These are phyloP conservation scores for Kodamaea sagamina DNA, from an alignment of 805 yeast species.

Conservation along the genomic window DNA sequence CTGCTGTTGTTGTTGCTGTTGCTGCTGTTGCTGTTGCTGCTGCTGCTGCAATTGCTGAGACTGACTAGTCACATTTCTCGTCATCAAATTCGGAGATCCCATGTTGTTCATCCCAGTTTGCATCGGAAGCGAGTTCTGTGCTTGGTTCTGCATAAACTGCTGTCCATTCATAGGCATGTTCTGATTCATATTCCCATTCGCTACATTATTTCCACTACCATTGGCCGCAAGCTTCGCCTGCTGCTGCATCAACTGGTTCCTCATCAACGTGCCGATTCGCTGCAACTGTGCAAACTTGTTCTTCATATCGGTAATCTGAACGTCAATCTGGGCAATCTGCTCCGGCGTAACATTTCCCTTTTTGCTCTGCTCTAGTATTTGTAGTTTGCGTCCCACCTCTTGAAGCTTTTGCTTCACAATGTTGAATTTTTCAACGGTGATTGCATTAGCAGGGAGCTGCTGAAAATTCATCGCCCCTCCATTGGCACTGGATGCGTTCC, in stretches of 20 bases:
- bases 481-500: constrained; percentile 2
- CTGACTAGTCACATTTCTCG: constrained; percentile 2
- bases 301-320: constrained; percentile 51
- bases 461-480: constrained; percentile 6
- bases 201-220: constrained; percentile 18
- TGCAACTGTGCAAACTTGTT: constrained; percentile 51
- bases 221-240: constrained; percentile 7
- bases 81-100: constrained; percentile 12
- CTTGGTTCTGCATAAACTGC: constrained; percentile 9
- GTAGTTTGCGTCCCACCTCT: constrained; percentile 52
- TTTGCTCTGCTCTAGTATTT: constrained; percentile 51
- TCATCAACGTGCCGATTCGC: constrained; percentile 50
- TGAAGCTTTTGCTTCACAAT: constrained; percentile 48
- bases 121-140: constrained; percentile 6
- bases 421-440: constrained; percentile 42
- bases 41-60: constrained; percentile 16
- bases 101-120: constrained; percentile 7
- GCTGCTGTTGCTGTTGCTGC: constrained; percentile 15
- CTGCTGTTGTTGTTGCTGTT: constrained; percentile 17
- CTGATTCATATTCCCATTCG: background rate
- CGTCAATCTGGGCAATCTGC: constrained; percentile 44
- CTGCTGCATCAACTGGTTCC: constrained; percentile 38
- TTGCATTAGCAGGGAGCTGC: constrained; percentile 22
- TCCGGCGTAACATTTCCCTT: constrained; percentile 47
- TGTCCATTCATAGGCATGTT: constrained; percentile 1